Base-by-base conservation (phyloP, 257 asterid species). In the Primulina huaijiensis region DNA sequence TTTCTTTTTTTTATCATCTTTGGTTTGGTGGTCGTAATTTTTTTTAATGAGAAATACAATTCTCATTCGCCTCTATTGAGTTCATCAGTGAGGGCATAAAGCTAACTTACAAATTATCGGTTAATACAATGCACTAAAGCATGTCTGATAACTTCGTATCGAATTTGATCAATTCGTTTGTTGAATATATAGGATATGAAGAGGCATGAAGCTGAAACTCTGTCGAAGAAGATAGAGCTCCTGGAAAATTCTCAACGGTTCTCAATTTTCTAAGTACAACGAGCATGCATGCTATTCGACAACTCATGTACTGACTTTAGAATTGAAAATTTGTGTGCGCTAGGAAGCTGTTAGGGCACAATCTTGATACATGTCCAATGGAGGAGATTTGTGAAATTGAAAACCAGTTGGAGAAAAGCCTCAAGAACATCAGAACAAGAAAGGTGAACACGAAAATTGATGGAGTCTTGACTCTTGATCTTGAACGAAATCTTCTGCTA, bases 241-340 rank as follows among this genome's bases (percentile, higher is more conserved):
- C 77, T 73, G 60, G 77, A 73, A 65, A 34, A 21, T 58, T 73
- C 77, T 34, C 64, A 73, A 73, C 52, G 72, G 77, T 62, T 65
- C 25, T 56, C 20, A 46, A 14, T 34, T 63, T 20, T 0, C 14
- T 52, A 3, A 8, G 20, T 4, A 9, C 14, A 27, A 3, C 8
- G 4, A 5, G 2, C 35, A 1, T 27, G 2, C 35, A 1, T 27
- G 31, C 27, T 12, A 9, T 3, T 8, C 2, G 20, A 40, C 43
- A 0, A 8, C n/a, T 40, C 40, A 29, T 62, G 37, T 25, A 20
- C 60, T 23, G 31, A 9, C 8, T 33, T 21, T 27, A 55, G 34
- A 11, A 43, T 2, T 34, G 25, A 53, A 43, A 52, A 33, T 64
- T 65, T 33, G 60, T 6, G 31, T 73, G 38, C 59, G 12, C 17